A percentile compares a stretch with the other conserved stretches of the same genome.
These are phyloP conservation scores for Fusarium sp. DNA, from an alignment of 2,329 filamentous ascomycete genomes.

Conservation along the genomic window DNA sequence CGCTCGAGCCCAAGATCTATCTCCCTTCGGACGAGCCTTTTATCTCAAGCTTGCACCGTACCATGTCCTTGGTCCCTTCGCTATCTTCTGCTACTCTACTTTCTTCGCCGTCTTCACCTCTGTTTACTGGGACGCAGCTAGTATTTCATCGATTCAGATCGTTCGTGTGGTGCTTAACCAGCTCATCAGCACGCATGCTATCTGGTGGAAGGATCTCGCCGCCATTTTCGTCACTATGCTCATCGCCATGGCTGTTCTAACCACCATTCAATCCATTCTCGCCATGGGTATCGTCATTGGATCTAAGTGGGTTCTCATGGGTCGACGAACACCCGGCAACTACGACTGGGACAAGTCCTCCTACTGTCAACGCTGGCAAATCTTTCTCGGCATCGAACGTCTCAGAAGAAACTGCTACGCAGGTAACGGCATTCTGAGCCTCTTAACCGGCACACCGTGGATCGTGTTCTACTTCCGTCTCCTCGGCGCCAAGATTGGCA, in stretches of 20 bases:
- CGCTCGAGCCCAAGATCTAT: not conserved
- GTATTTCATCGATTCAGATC: constrained; percentile 4
- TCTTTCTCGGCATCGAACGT: constrained; percentile 11
- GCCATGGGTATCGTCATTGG: not conserved
- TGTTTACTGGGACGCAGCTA: constrained; percentile 6
- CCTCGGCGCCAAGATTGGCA: constrained; percentile 7
- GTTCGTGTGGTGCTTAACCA: not conserved
- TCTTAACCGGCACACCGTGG: not conserved
- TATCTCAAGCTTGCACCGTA: constrained; percentile 10
- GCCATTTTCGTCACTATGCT: constrained; percentile 10
- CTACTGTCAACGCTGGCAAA: constrained; percentile 19
- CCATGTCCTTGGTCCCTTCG: not conserved
- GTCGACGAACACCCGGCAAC: constrained; percentile 4
- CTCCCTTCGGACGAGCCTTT: constrained; percentile 13
- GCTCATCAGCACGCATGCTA: not conserved
- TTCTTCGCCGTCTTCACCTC: constrained; percentile 1
- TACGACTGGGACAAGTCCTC: constrained; percentile 21
- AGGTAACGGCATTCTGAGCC: not conserved
- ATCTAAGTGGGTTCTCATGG: constrained; percentile 11
- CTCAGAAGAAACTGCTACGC: not conserved
- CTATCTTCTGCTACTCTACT: constrained; percentile 1
- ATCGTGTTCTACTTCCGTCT: constrained; percentile 10
- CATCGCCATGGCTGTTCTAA: not conserved
- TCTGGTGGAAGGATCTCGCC: constrained; percentile 3
- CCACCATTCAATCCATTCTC: not conserved